Base-by-base conservation (phyloP, 345 rosid genomes). In the Eucalyptus pauciflora region DNA sequence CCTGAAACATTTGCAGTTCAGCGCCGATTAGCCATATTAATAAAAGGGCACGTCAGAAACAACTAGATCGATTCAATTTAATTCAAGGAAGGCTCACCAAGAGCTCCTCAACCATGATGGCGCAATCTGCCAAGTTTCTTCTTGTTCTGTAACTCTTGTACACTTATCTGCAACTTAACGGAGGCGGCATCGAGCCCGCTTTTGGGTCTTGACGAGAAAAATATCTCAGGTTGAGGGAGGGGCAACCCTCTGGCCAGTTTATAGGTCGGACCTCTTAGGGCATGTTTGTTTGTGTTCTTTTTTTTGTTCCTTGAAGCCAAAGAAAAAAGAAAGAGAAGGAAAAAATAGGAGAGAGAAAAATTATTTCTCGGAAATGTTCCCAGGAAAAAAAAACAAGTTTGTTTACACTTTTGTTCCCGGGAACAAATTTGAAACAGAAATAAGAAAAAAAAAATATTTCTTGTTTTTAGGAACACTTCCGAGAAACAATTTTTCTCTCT, bases 51-150 rank as follows among this genome's bases (percentile, higher is more conserved):
- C 12, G 33, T 33, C 43, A 69, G 80, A 8, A 69, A 69, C 43
- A 69, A 8, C 43, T 69, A 22, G 80, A 69, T 1, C 13, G 9
- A 31, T 69, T 69, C 80, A 69, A 31, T 15, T 69, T 58, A 50
- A 29, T 83, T 86, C 14, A 56, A 45, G 31, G 31, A n/a, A 45
- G 24, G 87, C 86, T 81, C 45, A 90, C 98, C 99, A 96, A 96
- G 81, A 96, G 93, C 90, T 97, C 98, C 93, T 97, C 99, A 22
- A 94, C 93, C 33, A 95, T 95, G 18, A 95, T 96, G 0, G 99
- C 98, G 87, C 99, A 97, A 86, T 97, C 99, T 29, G 99, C 99
- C 48, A 96, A 95, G 89, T 96, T 97, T 87, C 99, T 93, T 90
- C 99, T 91, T 7, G 98, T 96, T 88, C 97, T 50, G 93, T 96